Evolutionary conservation across 176 grass and related monocot genomes (phyloP).

Genomic region (Rhynchospora tenuis): DNA sequence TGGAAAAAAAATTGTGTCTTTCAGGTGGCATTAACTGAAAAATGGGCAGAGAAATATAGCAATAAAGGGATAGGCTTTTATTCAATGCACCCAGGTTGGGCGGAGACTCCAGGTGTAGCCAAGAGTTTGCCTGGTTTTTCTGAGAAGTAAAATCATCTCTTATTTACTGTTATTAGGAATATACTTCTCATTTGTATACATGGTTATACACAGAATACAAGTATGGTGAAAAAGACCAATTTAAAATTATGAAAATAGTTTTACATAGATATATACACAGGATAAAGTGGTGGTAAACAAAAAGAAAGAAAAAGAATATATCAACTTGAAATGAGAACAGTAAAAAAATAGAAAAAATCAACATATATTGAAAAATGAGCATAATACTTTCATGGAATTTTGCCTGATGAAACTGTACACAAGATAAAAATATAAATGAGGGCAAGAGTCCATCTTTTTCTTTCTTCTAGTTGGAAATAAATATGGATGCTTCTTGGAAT

Average conservation of each 20-base stretch:
- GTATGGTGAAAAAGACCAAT: too few species aligned
- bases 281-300: background rate
- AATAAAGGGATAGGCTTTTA: slow-evolving; percentile 70
- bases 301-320: too few species aligned
- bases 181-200: background rate
- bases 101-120: slow-evolving; percentile 66
- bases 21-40: slow-evolving; percentile 81
- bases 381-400: background rate
- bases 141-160: slow-evolving; percentile 42
- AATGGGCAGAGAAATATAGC: slow-evolving; percentile 60
- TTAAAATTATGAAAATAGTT: too few species aligned
- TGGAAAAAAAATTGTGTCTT: background rate
- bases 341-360: background rate
- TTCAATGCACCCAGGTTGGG: slow-evolving; percentile 93
- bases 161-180: background rate
- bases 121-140: slow-evolving; percentile 71
- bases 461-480: background rate
- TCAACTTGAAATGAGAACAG: too few species aligned
- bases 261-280: too few species aligned
- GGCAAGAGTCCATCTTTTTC: background rate
- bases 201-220: background rate
- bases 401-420: background rate
- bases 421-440: background rate
- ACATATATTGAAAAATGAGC: background rate
- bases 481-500: background rate